A percentile compares a stretch with the other conserved stretches of the same genome.
These are phyloP conservation scores for Arthrobotrys conoides DNA, from an alignment of 2,329 filamentous ascomycete genomes.

Conservation along the genomic window DNA sequence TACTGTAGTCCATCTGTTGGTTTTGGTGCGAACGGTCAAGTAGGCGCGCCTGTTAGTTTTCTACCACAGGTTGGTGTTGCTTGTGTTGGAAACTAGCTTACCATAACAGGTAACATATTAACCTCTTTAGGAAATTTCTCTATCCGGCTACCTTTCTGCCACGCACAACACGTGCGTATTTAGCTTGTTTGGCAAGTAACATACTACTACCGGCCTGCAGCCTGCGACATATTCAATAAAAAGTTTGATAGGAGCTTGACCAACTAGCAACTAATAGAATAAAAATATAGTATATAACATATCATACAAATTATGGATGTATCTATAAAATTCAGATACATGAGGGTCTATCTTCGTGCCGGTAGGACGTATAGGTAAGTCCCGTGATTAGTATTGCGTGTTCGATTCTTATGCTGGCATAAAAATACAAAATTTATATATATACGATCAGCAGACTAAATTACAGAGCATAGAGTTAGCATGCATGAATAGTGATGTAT, in stretches of 20 bases:
- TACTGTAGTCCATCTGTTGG: neutral
- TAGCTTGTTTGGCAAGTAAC: too few species aligned
- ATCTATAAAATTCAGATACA: neutral
- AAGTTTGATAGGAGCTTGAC: too few species aligned
- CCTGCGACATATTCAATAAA: too few species aligned
- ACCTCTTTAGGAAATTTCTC: neutral
- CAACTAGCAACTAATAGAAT: too few species aligned
- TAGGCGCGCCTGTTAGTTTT: too few species aligned
- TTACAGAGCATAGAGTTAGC: neutral
- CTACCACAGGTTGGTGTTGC: too few species aligned
- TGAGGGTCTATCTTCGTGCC: neutral
- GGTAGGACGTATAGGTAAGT: too few species aligned
- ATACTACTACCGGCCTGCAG: too few species aligned
- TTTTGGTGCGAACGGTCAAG: neutral
- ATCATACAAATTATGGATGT: neutral
- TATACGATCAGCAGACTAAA: conserved; percentile 9
- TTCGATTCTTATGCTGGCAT: neutral
- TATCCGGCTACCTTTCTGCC: neutral
- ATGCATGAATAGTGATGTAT: neutral
- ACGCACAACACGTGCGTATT: neutral
- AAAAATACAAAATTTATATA: too few species aligned
- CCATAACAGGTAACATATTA: neutral
- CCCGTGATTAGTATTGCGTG: neutral
- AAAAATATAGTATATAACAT: too few species aligned
- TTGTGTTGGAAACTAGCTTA: neutral